Conservation (phyloP, 2,329 filamentous ascomycete genomes). For the Westerdykella aurantiaca region DNA sequence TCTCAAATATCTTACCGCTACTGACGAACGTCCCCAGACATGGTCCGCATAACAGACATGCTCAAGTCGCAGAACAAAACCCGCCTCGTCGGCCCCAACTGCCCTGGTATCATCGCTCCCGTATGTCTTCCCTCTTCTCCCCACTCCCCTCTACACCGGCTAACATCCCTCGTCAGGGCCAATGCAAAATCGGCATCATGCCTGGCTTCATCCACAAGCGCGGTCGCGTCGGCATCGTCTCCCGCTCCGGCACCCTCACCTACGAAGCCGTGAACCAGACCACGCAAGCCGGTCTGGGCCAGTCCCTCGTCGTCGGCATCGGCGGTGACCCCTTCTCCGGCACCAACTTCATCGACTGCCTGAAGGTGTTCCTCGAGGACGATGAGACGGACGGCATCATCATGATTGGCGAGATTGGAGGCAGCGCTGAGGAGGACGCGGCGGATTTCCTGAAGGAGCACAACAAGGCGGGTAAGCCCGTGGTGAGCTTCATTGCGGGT, state of each 20-base stretch:
- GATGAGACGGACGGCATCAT: constrained; percentile 97
- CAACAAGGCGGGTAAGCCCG: constrained; percentile 92
- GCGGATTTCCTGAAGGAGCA: constrained; percentile 90
- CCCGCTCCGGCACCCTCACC: constrained; percentile 93
- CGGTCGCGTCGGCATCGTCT: constrained; percentile 97
- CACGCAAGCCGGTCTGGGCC: constrained; percentile 90
- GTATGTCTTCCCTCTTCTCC: constrained; percentile 35
- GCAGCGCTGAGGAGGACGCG: constrained; percentile 94
- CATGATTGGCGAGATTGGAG: constrained; percentile 99
- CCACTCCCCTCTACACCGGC: constrained; percentile 4
- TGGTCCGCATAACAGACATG: constrained; percentile 98
- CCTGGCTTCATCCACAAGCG: constrained; percentile 99
- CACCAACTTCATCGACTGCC: constrained; percentile 99
- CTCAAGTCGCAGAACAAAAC: constrained; percentile 97
- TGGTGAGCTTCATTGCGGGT: constrained; percentile 96
- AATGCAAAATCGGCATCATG: constrained; percentile 99
- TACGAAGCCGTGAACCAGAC: constrained; percentile 99
- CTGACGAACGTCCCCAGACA: constrained; percentile 54
- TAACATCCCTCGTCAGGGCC: constrained; percentile 53
- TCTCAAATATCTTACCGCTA: constrained; percentile 12
- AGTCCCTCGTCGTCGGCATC: constrained; percentile 97
- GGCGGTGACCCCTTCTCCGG: constrained; percentile 98
- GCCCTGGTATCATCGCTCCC: constrained; percentile 89
- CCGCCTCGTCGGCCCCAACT: constrained; percentile 93
- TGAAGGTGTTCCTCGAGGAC: constrained; percentile 94